Evolutionary conservation across 208 protist species (phyloP), one percentile per base, ranked within the genome.

Genomic region (Wallacemonas collosoma): DNA sequence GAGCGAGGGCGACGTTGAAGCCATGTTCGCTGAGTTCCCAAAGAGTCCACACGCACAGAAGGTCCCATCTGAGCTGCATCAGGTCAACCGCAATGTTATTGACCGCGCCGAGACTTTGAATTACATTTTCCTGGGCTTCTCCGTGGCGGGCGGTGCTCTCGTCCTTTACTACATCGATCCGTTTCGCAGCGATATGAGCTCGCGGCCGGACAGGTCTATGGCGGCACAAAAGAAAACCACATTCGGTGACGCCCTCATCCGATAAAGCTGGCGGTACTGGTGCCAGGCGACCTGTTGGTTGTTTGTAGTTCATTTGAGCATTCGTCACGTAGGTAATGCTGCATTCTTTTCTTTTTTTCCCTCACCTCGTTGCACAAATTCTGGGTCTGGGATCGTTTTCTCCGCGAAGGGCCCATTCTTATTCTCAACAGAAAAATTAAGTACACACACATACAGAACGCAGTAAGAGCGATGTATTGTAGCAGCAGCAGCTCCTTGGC

Each of bases 1-100:
- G 9, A 89, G 83, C 54, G 84, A 91, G 38, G 76, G 77, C 5
- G 81, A 84, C 3, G 77, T 84, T 0, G 77, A 75, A 4, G 67
- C 69, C 12, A 89, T 94, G 81, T 94, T 91, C 65, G 48, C 73
- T 9, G 85, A 89, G 43, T 91, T 94, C 64, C 72, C 85, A 0
- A 86, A 81, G 50, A 86, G 67, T 62, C 75, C 83, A 3, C 26
- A 77, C 43, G 62, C 76, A 9, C 79, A 83, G 70, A 51, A 71
- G 6, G 86, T 91, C 35, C 89, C 89, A 48, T 64, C 79, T 39
- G 73, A 79, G 50, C 77, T 94, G 58, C 83, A 81, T 68, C 81
- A 76, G 17, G 36, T 63, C 36, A 89, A 68, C 55, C 39, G 62
- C 15, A 79, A 82, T 0, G 89, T 80, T 45, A 83, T 91, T 1